Evolutionary conservation across 139 green algal genomes (phyloP), one percentile per base, ranked within the genome.

Genomic region (Coelastrella sp.): DNA sequence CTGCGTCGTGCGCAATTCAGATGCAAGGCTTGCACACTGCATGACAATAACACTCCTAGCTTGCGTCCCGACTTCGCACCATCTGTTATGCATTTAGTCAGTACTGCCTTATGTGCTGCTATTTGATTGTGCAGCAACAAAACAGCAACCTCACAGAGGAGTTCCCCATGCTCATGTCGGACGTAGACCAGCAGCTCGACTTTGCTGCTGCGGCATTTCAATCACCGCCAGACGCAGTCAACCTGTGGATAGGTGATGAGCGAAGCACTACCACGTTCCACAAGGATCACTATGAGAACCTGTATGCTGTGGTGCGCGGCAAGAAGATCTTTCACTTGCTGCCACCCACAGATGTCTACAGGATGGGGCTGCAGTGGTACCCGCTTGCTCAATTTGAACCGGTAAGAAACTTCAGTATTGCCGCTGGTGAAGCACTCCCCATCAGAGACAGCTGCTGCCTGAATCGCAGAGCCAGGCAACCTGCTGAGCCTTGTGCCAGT

Each of bases 261-360:
- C 92, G 94, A 32, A 96, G 92, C 32, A 89, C 95, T 3, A 99
- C 97, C 8, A 97, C 94, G 73, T 99, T 96, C 88, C 97, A 99
- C 90, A 98, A 97, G 56, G 83, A 88, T 20, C 83, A 97, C 80
- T 99, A 98, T 88, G 97, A 99, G 90, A 99, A 99, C 89, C 86
- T 97, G 17, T 99, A 97, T 61, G 94, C 93, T 66, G 95, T 99
- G 10, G 60, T 98, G 16, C 66, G 87, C 0, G 96, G 96, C 78
- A 93, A 85, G 47, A 99, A 99, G 91, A 92, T 92, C 5, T 98
- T 99, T 93, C 93, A 91, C 11, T 94, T 98, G 73, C 87, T 98
- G 79, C 96, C 97, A 4, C 97, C 97, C n/a, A 92, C 77, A 5
- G 95, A 97, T 65, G 73, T 93, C 3, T 97, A 93, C 90, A 92